Conservation (phyloP, 176 grass and related monocot genomes). For the Musa schizocarpa region DNA sequence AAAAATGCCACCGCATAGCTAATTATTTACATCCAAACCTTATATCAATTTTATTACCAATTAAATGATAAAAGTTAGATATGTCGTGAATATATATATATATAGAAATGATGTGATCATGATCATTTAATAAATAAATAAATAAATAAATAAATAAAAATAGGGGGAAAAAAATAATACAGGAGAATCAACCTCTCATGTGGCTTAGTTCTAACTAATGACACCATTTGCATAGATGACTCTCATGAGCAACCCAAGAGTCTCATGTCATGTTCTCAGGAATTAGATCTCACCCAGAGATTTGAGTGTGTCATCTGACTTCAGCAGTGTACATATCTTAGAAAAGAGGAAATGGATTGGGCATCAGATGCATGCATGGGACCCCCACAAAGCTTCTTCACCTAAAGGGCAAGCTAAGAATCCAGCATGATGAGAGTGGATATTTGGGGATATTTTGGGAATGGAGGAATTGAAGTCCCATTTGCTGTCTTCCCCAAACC, state of each 20-base stretch:
- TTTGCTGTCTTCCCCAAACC: no score
- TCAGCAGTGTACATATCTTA: not conserved
- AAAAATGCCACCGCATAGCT: no score
- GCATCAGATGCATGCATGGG: constrained; percentile 10
- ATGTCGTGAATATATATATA: no score
- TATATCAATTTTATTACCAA: no score
- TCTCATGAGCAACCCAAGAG: not conserved
- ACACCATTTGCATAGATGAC: not conserved
- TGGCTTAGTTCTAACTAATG: not conserved
- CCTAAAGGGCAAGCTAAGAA: not conserved
- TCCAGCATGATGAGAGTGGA: not conserved
- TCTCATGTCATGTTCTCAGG: no score
- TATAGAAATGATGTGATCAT: not conserved
- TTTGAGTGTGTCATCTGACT: not conserved
- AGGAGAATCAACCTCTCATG: not conserved
- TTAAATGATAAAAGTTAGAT: no score
- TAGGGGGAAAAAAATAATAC: not conserved
- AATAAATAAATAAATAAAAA: not conserved
- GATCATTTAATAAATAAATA: not conserved
- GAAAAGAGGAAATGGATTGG: not conserved
- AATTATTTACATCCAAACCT: no score
- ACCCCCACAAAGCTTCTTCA: not conserved
- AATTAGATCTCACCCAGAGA: not conserved
- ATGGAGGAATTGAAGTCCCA: no score
- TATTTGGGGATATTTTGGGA: no score